Conservation (phyloP, 2,329 filamentous ascomycete species). For the Aureobasidium lini region DNA sequence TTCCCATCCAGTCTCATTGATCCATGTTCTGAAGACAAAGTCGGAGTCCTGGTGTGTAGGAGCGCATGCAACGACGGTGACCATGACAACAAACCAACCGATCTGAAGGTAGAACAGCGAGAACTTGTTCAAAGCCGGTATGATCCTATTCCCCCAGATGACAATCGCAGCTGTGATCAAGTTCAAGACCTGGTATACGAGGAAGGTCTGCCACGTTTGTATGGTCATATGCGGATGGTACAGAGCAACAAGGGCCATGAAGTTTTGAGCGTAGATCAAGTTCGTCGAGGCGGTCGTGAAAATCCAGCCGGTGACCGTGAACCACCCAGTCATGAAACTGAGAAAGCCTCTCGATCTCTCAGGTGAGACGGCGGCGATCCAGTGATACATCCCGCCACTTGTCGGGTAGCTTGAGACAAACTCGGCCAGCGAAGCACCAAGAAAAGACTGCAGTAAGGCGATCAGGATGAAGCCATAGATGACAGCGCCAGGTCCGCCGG, state of each 20-base stretch:
- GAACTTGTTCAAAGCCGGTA: slow-evolving; percentile 16
- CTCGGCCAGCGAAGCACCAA: slow-evolving; percentile 17
- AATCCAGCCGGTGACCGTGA: slow-evolving; percentile 15
- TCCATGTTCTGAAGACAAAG: slow-evolving; percentile 49
- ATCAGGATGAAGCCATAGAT: slow-evolving; percentile 18
- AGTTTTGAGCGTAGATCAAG: slow-evolving; percentile 16
- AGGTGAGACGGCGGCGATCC: slow-evolving; percentile 16
- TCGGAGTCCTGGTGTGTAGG: neutral
- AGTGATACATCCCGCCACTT: slow-evolving; percentile 18
- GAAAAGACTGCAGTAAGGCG: slow-evolving; percentile 16
- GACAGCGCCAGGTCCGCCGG: slow-evolving; percentile 16
- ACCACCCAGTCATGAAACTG: slow-evolving; percentile 16
- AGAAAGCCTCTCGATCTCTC: slow-evolving; percentile 15
- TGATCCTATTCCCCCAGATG: slow-evolving; percentile 16
- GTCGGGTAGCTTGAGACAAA: slow-evolving; percentile 17
- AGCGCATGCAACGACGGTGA: neutral
- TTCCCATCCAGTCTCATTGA: slow-evolving; percentile 45
- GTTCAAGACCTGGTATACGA: slow-evolving; percentile 16
- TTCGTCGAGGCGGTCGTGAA: slow-evolving; percentile 17
- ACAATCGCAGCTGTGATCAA: slow-evolving; percentile 14
- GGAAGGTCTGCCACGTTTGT: slow-evolving; percentile 16
- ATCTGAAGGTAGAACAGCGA: slow-evolving; percentile 3
- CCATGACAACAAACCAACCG: neutral
- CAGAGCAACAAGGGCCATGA: slow-evolving; percentile 16
- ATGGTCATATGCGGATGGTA: slow-evolving; percentile 13